phyloP scores from a whole-genome alignment of 2,329 filamentous ascomycete genomes.

The Xylariaceae sp. region DNA sequence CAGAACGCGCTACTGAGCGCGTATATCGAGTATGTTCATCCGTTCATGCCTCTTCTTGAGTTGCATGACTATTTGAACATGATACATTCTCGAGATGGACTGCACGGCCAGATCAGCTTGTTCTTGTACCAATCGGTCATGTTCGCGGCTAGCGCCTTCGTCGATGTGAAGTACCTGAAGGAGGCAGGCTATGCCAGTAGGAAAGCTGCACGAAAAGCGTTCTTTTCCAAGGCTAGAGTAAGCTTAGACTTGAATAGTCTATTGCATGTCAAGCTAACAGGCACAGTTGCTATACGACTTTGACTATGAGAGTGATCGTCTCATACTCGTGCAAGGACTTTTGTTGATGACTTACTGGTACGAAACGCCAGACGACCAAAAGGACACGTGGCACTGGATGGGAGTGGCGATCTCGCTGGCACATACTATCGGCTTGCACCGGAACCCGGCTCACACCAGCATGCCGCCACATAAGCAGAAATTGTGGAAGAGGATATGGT shows the following conservation, averaged over 20 bases:
- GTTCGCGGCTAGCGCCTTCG: constrained; percentile 89
- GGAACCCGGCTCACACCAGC: constrained; percentile 75
- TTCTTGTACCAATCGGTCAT: constrained; percentile 92
- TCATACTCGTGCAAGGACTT: constrained; percentile 84
- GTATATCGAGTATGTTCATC: constrained; percentile 88
- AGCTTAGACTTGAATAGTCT: constrained; percentile 38
- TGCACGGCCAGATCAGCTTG: constrained; percentile 74
- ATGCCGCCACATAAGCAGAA: constrained; percentile 75
- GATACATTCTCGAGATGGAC: constrained; percentile 68
- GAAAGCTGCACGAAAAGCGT: constrained; percentile 82
- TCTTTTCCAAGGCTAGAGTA: constrained; percentile 87
- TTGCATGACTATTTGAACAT: constrained; percentile 61
- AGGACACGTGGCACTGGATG: constrained; percentile 99
- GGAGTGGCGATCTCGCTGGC: constrained; percentile 90
- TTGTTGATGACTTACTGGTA: constrained; percentile 98
- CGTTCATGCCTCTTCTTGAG: constrained; percentile 89
- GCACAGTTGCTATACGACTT: constrained; percentile 84
- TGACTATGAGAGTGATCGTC: constrained; percentile 89
- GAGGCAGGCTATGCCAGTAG: constrained; percentile 77
- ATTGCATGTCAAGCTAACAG: constrained; percentile 15
- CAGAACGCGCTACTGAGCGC: constrained; percentile 80
- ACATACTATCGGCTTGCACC: constrained; percentile 90
- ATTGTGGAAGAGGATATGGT: constrained; percentile 96
- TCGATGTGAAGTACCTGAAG: constrained; percentile 76
- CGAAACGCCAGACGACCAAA: constrained; percentile 93